phyloP scores from a whole-genome alignment of 1,284 basidiomycete genomes.

The Stereum hirsutum region DNA sequence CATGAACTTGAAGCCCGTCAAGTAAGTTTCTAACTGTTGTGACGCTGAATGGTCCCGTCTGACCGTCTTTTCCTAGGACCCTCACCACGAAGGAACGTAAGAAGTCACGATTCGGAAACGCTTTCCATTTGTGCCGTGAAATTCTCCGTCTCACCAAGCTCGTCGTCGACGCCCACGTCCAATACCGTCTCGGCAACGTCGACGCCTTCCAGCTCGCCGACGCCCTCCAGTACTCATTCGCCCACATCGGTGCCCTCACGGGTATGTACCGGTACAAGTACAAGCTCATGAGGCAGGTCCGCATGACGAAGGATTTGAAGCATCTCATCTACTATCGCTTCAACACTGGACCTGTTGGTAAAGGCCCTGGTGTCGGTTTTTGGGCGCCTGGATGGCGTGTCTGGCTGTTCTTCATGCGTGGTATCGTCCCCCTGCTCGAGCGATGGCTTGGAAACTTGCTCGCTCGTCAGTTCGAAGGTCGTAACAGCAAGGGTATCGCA shows the following conservation, averaged over 20 bases:
- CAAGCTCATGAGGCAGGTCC: constrained; percentile 99
- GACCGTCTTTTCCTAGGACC: constrained; percentile 46
- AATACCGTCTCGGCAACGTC: constrained; percentile 97
- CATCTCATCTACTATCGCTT: constrained; percentile 97
- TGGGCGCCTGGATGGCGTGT: constrained; percentile 99
- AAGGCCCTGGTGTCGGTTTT: constrained; percentile 98
- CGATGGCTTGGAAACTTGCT: constrained; percentile 97
- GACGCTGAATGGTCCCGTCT: neutral
- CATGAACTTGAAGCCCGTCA: constrained; percentile 96
- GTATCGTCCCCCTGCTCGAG: constrained; percentile 95
- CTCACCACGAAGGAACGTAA: constrained; percentile 99
- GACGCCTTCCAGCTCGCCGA: constrained; percentile 99
- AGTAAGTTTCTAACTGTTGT: too few relatives aligned
- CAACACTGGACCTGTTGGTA: constrained; percentile 99
- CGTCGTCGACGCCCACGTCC: constrained; percentile 97
- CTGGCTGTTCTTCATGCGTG: constrained; percentile 99
- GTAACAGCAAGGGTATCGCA: constrained; percentile 93
- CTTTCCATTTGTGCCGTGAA: constrained; percentile 97
- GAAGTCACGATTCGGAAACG: constrained; percentile 99
- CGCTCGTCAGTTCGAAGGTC: constrained; percentile 95
- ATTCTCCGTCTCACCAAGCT: constrained; percentile 96
- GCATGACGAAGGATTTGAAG: constrained; percentile 99
- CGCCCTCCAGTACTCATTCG: constrained; percentile 96
- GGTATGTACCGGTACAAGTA: constrained; percentile 99
- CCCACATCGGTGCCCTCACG: constrained; percentile 94